Evolutionary conservation across 768 basidiomycete genomes (phyloP), one percentile per base, ranked within the genome.

Genomic region (Thelephora ganbajun): DNA sequence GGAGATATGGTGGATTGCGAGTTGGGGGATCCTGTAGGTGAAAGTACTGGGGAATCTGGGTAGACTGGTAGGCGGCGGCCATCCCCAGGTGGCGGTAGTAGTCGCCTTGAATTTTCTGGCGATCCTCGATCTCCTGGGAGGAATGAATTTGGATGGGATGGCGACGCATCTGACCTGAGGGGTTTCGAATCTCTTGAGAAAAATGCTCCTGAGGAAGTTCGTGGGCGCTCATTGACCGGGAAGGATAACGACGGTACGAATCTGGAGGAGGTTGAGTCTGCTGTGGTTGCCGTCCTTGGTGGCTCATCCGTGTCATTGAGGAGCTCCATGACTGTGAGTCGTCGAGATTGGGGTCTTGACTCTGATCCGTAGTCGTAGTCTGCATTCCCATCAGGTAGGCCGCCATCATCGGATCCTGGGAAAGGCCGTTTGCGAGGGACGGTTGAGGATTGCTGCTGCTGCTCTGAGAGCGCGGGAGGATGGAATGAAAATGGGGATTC

Each of bases 291-390:
- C 39, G 39, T 41, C 22, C 39, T 41, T 41, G 39, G 39, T 41
- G 39, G 39, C 14, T 18, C 63, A 64, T 64, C 65, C 60, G 69
- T 61, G 69, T 83, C 82, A 73, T 87, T 85, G 75, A 84, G 86
- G 73, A 88, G 80, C 56, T 88, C 85, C 83, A 87, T 75, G 73
- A 88, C 80, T 63, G 80, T 72, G 74, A 88, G 77, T 51, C 85
- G 68, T 56, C 85, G 74, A 67, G 80, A 83, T 59, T 82, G 78
- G 53, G 85, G 85, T 57, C 85, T 71, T 57, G 81, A 84, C 54
- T 84, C 83, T 53, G 72, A 60, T 19, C 77, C 84, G 65, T 83
- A 81, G 48, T 81, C 80, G 69, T 81, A 78, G 39, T 71, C 69
- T 46, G 54, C 48, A 60, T 53, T 46, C 47, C 55, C 55, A 49